These are phyloP conservation scores for Crotalaria pallida DNA, from an alignment of 306 rosid genomes.

Conservation along the genomic window DNA sequence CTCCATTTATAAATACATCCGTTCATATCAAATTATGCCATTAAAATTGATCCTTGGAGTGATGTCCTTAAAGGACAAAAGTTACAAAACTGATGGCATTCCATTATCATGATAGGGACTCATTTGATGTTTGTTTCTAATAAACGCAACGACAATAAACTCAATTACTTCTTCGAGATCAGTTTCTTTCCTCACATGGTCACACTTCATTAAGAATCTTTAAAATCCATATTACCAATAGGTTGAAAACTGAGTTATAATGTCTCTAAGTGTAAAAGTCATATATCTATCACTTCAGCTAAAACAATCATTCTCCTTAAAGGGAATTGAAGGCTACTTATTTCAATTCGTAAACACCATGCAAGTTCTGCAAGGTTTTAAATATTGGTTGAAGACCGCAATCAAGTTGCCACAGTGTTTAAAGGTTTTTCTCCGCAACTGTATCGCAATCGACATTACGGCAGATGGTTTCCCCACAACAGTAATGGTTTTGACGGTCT, in stretches of 20 bases:
- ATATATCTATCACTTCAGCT: background rate
- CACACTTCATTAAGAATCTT: background rate
- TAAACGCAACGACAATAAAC: background rate
- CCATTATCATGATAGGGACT: background rate
- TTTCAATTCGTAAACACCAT: too few relatives aligned
- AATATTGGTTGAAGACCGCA: too few relatives aligned
- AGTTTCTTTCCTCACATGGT: background rate
- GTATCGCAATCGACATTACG: too few relatives aligned
- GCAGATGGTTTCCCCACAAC: too few relatives aligned
- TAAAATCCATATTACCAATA: background rate
- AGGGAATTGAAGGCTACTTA: background rate
- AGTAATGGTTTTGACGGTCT: too few relatives aligned
- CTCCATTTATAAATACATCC: background rate
- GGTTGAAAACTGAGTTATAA: constrained; percentile 9
- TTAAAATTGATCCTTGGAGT: background rate
- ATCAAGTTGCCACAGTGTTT: too few relatives aligned
- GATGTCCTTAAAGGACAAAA: background rate
- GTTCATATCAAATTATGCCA: background rate
- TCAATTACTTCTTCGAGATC: background rate
- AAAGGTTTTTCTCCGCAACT: too few relatives aligned
- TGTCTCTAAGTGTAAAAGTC: background rate
- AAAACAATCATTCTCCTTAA: background rate
- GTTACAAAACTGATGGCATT: background rate
- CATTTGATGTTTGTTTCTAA: background rate
- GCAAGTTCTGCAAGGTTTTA: too few relatives aligned